Percentiles rank a stretch among this genome's conserved stretches.
Conservation (phyloP, 169 alveolate species). For the Fabrea salina region DNA sequence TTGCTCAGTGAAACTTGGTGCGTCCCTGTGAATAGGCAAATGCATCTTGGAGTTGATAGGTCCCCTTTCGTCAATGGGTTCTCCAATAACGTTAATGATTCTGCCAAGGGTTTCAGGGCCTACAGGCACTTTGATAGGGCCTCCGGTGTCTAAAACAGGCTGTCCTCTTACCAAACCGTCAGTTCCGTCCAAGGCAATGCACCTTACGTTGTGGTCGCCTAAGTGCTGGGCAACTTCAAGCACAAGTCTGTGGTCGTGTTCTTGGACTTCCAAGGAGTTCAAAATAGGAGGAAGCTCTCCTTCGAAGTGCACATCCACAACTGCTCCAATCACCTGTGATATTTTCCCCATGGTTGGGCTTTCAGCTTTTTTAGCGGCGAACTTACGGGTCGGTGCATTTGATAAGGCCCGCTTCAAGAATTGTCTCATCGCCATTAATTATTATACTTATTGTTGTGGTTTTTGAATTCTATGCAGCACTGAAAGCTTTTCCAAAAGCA, state of each 20-base stretch:
- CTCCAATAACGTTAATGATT: conserved; percentile 97
- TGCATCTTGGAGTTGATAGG: conserved; percentile 83
- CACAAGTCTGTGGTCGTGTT: conserved; percentile 81
- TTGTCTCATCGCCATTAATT: no score
- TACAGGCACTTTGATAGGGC: conserved; percentile 92
- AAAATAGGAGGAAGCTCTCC: conserved; percentile 93
- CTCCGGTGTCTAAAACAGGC: conserved; percentile 91
- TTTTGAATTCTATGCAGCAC: no score
- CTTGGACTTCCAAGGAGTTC: conserved; percentile 93
- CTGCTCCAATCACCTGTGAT: conserved; percentile 96
- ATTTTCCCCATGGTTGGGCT: conserved; percentile 74
- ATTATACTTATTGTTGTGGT: no score
- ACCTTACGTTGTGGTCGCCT: conserved; percentile 91
- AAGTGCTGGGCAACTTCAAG: conserved; percentile 96
- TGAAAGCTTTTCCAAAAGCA: no score
- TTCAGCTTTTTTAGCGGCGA: neutral
- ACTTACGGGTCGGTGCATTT: neutral
- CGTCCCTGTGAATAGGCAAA: conserved; percentile 93
- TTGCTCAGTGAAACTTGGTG: conserved; percentile 94
- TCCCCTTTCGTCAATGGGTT: conserved; percentile 97
- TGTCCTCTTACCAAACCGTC: conserved; percentile 98
- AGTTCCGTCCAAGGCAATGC: conserved; percentile 98
- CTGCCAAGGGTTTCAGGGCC: conserved; percentile 91
- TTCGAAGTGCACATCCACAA: conserved; percentile 96
- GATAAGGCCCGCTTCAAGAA: conserved; percentile 2